Conservation (phyloP, 148 eudicot genomes). For the Talinum fruticosum region DNA sequence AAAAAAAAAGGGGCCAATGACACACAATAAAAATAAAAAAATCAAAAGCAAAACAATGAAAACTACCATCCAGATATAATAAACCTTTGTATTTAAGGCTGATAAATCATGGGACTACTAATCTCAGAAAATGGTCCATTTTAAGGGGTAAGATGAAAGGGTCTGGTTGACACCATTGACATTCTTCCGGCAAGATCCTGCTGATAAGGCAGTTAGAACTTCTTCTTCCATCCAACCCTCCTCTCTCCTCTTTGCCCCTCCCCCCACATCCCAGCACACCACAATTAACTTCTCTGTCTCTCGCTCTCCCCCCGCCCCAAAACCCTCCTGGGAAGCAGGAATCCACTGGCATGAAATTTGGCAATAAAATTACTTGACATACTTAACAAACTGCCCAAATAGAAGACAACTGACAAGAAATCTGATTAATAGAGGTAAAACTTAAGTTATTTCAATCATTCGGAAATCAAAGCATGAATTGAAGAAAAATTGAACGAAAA, state of each 20-base stretch:
- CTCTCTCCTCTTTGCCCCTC: too few relatives aligned
- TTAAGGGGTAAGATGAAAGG: too few relatives aligned
- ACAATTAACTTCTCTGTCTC: too few relatives aligned
- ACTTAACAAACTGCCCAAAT: background rate
- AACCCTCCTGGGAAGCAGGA: too few relatives aligned
- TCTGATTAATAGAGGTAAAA: background rate
- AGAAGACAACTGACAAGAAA: background rate
- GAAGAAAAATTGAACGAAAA: background rate
- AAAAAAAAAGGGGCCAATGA: too few relatives aligned
- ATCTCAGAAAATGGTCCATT: background rate
- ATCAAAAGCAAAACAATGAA: too few relatives aligned
- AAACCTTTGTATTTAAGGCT: background rate
- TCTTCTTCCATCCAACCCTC: too few relatives aligned
- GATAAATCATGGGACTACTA: background rate
- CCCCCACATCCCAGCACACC: too few relatives aligned
- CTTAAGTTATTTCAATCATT: background rate
- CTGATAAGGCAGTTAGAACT: too few relatives aligned
- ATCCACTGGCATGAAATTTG: background rate
- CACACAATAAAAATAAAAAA: background rate
- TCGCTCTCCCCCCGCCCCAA: too few relatives aligned
- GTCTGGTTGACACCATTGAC: too few relatives aligned
- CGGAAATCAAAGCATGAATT: background rate
- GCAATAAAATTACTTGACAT: background rate
- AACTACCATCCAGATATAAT: background rate
- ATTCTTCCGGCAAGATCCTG: too few relatives aligned